Conservation (phyloP, 202 grass and related monocot species). For the Brachypodium distachyon region DNA sequence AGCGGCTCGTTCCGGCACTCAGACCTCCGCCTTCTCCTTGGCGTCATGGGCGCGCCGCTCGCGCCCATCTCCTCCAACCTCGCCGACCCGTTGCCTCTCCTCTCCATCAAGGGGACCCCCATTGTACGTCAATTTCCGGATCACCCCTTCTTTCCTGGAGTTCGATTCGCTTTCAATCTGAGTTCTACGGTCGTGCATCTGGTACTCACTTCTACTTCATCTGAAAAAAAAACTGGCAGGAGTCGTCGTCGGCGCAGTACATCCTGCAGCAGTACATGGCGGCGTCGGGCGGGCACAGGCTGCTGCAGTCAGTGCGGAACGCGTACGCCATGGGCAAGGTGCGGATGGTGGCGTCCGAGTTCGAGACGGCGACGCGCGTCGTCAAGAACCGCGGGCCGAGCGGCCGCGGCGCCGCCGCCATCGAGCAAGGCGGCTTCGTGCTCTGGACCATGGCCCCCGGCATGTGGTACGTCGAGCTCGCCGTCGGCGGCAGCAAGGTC, state of each 20-base stretch:
- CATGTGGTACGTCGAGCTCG: conserved; percentile 99
- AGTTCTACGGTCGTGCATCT: conserved; percentile 3
- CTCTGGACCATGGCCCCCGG: conserved; percentile 94
- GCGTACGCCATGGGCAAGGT: conserved; percentile 98
- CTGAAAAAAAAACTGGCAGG: conserved; percentile 24
- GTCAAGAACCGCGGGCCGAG: conserved; percentile 79
- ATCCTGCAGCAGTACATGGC: conserved; percentile 98
- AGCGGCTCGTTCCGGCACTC: conserved; percentile 66
- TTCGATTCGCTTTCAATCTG: conserved; percentile 16
- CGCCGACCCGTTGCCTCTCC: conserved; percentile 53
- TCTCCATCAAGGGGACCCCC: conserved; percentile 74
- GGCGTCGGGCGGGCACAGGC: conserved; percentile 67
- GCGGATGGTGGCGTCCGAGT: conserved; percentile 92
- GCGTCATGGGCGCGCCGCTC: conserved; percentile 95
- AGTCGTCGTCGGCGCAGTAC: conserved; percentile 94
- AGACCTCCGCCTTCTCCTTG: conserved; percentile 89
- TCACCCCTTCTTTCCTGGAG: neutral
- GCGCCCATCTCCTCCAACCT: conserved; percentile 58
- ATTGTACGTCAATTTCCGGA: conserved; percentile 49
- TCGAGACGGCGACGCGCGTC: conserved; percentile 86
- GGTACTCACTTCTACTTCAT: neutral
- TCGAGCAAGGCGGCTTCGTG: conserved; percentile 91
- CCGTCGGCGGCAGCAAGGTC: conserved; percentile 91
- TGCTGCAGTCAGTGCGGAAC: conserved; percentile 69
- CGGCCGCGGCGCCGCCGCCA: conserved; percentile 44